These are phyloP conservation scores for Sphaerulina musiva DNA, from an alignment of 2,329 filamentous ascomycete genomes.

Conservation along the genomic window DNA sequence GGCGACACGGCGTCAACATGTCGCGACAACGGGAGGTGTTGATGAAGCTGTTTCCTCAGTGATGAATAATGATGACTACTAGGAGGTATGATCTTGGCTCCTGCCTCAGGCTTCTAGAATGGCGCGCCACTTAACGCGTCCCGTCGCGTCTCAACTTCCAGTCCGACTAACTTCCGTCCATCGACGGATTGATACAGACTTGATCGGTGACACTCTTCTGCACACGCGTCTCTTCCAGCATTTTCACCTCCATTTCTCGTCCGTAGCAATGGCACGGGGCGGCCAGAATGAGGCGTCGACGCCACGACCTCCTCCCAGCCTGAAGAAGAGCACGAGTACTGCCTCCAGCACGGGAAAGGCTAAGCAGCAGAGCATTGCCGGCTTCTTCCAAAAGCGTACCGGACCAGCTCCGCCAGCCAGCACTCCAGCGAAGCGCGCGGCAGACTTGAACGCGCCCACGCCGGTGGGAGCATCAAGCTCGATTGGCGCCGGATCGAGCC, in stretches of 20 bases:
- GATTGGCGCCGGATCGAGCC: constrained; percentile 16
- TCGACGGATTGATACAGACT: too few species aligned
- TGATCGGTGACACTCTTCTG: too few species aligned
- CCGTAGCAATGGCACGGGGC: constrained; percentile 11
- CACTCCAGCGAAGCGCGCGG: constrained; percentile 30
- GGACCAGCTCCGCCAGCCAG: constrained; percentile 43
- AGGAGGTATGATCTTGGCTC: too few species aligned
- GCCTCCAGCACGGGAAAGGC: constrained; percentile 38
- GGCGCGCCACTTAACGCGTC: too few species aligned
- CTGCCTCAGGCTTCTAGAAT: too few species aligned
- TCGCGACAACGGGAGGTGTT: not conserved
- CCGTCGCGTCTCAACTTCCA: too few species aligned
- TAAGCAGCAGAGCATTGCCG: constrained; percentile 65
- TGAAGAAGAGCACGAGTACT: constrained; percentile 41
- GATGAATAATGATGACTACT: too few species aligned
- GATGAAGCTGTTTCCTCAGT: not conserved
- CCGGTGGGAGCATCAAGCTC: constrained; percentile 14
- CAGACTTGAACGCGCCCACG: constrained; percentile 20
- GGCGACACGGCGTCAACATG: constrained; percentile 1
- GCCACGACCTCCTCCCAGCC: constrained; percentile 21
- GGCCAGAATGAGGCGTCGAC: constrained; percentile 9
- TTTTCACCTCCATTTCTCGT: not conserved
- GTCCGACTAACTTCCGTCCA: not conserved
- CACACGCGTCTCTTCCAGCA: too few species aligned
- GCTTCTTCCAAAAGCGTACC: constrained; percentile 63